Evolutionary conservation across 2,329 filamentous ascomycete genomes (phyloP), one percentile per base, ranked within the genome.

Genomic region (Sordariomycetes sp.): DNA sequence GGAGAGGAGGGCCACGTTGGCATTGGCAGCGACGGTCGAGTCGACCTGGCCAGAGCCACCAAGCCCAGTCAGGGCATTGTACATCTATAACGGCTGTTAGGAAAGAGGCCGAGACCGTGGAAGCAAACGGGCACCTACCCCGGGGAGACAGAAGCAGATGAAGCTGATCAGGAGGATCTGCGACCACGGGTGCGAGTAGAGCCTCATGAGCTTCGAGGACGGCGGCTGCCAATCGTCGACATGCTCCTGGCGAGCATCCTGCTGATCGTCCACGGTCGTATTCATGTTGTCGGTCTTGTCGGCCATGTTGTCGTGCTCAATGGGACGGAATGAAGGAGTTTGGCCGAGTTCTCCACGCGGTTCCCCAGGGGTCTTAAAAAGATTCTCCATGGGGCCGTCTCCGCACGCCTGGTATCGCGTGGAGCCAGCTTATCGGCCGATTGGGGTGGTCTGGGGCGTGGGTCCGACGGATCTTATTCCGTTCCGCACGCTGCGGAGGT

Each of bases 61-160:
- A 37, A 88, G 74, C 60, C 86, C 85, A 60, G 74, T 75, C 59
- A 88, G 73, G 22, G 86, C 83, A 66, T 88, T 88, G 75, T 81
- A 88, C 83, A 88, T 87, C 64, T 86, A 85, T 0, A 86, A 86
- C 67, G 85, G 88, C 61, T 88, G 69, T 75, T 88, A 76, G 65
- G 73, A 76, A 59, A 76, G 4, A 3, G 43, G 11, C 64, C 60
- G 43, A 72, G 57, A 0, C 74, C 72, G 59, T 75, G 74, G 34
- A 76, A 64, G 10, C 74, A 68, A 35, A 58, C n/a, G n/a, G 25
- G 3, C 28, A 70, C 74, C 55, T 66, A 74, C 72, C 16, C 73
- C 73, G 6, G 74, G 75, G 37, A 74, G 71, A 58, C 75, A 78
- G 62, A 78, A 77, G 62, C 74, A 78, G 57, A 79, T 77, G 55